A percentile compares a stretch with the other conserved stretches of the same genome.
Evolutionary conservation across 352 stramenopile species (phyloP).

Genomic region (Aphanomyces cochlioides): DNA sequence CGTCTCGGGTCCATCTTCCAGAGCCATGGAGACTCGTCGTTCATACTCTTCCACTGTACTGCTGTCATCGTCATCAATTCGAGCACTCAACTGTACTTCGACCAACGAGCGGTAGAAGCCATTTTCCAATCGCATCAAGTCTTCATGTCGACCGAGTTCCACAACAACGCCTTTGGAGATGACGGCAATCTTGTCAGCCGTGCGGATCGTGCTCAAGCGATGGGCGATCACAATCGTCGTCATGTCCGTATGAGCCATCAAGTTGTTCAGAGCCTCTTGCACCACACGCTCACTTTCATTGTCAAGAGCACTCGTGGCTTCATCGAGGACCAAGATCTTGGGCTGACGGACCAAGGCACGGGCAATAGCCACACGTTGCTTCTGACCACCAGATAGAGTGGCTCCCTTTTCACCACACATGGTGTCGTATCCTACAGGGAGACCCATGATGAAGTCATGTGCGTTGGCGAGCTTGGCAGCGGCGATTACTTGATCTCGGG

Average conservation of each 20-base stretch:
- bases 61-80: neutral
- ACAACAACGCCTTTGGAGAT: conserved; percentile 29
- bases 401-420: conserved; percentile 55
- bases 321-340: conserved; percentile 57
- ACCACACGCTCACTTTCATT: neutral
- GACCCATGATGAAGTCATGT: conserved; percentile 62
- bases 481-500: conserved; percentile 66
- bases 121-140: conserved; percentile 28
- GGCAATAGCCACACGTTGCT: conserved; percentile 81
- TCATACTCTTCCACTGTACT: neutral
- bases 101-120: conserved; percentile 37
- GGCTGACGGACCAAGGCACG: conserved; percentile 63
- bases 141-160: conserved; percentile 30
- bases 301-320: conserved; percentile 74
- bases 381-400: conserved; percentile 88
- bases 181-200: conserved; percentile 50
- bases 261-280: conserved; percentile 41
- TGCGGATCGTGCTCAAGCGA: conserved; percentile 69
- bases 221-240: conserved; percentile 81
- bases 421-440: conserved; percentile 83
- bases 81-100: conserved; percentile 6
- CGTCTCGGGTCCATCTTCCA: neutral
- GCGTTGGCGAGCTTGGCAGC: conserved; percentile 46
- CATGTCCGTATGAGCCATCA: conserved; percentile 38
- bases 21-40: neutral